Percentiles rank a stretch among this genome's conserved stretches.
These are phyloP conservation scores for Cladosporium colombiae DNA, from an alignment of 2,329 filamentous ascomycete species.

Conservation along the genomic window DNA sequence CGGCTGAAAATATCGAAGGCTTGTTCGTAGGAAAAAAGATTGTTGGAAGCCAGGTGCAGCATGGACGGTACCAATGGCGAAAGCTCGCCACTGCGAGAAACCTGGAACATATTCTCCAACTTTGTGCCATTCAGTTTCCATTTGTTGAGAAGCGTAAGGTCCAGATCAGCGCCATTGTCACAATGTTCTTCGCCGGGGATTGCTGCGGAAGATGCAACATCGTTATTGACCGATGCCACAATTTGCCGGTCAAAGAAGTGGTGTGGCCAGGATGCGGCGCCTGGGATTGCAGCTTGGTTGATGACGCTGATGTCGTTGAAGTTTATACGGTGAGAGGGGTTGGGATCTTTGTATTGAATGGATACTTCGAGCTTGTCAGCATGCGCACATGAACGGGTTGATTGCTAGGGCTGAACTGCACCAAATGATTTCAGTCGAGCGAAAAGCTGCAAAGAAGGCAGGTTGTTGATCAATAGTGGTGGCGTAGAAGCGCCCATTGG, in stretches of 20 bases:
- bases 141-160: not conserved
- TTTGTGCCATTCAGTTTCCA: not conserved
- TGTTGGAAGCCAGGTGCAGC: not conserved
- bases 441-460: conserved; percentile 2
- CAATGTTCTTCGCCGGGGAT: not conserved
- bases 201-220: too few species aligned
- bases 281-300: not conserved
- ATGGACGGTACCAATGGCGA: not conserved
- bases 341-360: too few species aligned
- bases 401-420: not conserved
- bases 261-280: too few species aligned
- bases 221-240: too few species aligned
- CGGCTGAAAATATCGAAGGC: too few species aligned
- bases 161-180: not conserved
- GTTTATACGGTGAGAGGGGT: too few species aligned
- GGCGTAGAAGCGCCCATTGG: not conserved
- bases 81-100: not conserved
- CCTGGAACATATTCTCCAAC: not conserved
- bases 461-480: not conserved
- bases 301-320: not conserved
- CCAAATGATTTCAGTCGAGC: not conserved
- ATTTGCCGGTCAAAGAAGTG: too few species aligned
- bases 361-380: not conserved
- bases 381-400: not conserved
- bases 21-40: too few species aligned